Base-by-base conservation (phyloP, 2,329 filamentous ascomycete genomes). In the Fusarium fujikuroi region DNA sequence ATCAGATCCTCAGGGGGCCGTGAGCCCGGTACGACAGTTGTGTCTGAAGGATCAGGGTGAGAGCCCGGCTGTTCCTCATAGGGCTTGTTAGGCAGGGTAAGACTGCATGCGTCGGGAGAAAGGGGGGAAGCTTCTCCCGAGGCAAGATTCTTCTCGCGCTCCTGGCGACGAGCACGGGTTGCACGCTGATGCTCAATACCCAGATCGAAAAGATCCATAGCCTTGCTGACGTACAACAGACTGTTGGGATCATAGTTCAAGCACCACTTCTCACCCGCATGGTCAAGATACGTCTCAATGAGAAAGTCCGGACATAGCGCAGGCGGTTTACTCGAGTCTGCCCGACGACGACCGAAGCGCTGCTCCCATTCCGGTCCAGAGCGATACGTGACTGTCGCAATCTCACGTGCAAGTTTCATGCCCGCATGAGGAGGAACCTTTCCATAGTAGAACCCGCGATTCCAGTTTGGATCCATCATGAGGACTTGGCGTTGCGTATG, bases 401-500 rank as follows among this genome's bases (percentile, higher is more conserved):
- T 99, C 83, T 99, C 94, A 66, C 96, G 92, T 1, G 96, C 95
- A 11, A 99, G 91, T 84, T 99, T 99, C 95, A 99, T 98, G 56
- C 96, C 96, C 1, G 93, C 92, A 79, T 99, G 96, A 2, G 96
- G 96, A 5, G 96, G 96, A 11, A 99, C 91, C 46, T 87, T 85
- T 78, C 92, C 92, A 80, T 97, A 97, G 86, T 98, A 98, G 84
- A 95, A 97, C 4, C 96, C 96, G 40, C 96, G 91, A 75, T 94
- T 93, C 96, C 96, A 99, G 79, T 97, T 95, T 5, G 95, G 95
- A 78, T 99, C 96, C 92, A 98, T 98, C 95, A 99, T 98, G 53
- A 99, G 88, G 2, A 98, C 96, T 84, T 98, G 96, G 34, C 96
- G 91, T 83, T 99, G 96, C 0, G 95, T 97, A 83, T 99, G 96